Conservation (phyloP, 1,284 basidiomycete species). For the Takashimella tepidaria region DNA sequence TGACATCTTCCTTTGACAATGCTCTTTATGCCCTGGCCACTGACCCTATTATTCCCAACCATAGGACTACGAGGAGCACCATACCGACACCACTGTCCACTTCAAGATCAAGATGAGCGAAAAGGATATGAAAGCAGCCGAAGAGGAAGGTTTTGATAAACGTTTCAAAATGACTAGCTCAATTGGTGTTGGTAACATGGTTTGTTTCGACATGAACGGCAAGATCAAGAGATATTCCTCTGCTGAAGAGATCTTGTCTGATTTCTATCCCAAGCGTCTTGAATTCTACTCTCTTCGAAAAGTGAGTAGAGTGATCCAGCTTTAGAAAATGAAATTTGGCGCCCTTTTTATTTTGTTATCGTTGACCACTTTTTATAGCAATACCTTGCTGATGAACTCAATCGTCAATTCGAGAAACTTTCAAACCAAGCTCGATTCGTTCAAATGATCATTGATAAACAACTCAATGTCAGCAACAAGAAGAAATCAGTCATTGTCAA, state of each 20-base stretch:
- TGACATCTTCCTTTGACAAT: conserved; percentile 1
- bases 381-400: conserved; percentile 77
- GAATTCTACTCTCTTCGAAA: conserved; percentile 94
- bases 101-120: conserved; percentile 79
- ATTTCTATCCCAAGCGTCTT: conserved; percentile 86
- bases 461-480: conserved; percentile 86
- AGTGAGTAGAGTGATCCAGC: too few species aligned
- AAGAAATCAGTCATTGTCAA: conserved; percentile 81
- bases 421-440: conserved; percentile 97
- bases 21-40: too few species aligned
- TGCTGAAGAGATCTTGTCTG: conserved; percentile 87
- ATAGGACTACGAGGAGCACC: conserved; percentile 95
- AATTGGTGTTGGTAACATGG: conserved; percentile 93
- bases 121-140: conserved; percentile 78
- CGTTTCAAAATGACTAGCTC: conserved; percentile 85
- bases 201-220: conserved; percentile 92
- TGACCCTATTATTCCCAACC: too few species aligned
- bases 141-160: conserved; percentile 80
- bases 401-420: conserved; percentile 74
- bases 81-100: conserved; percentile 88
- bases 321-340: too few species aligned
- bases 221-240: conserved; percentile 92
- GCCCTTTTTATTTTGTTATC: background rate
- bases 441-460: conserved; percentile 86
- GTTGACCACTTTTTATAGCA: conserved; percentile 54